Evolutionary conservation across 352 stramenopile species (phyloP).

Genomic region (Globisporangium acanthophoron): DNA sequence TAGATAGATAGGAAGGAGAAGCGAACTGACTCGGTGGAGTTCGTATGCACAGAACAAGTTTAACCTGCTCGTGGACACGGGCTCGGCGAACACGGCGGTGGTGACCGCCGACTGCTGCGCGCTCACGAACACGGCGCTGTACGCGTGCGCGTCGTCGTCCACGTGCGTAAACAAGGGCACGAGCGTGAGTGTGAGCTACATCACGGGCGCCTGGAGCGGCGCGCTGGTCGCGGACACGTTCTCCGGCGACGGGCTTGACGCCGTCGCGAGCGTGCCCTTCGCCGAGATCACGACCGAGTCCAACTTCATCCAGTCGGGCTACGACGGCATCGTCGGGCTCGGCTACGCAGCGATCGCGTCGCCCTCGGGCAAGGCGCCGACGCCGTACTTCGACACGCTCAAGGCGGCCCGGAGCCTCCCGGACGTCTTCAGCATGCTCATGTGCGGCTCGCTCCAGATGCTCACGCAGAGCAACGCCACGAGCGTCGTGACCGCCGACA

Average conservation of each 20-base stretch:
- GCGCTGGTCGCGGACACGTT: constrained; percentile 64
- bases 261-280: constrained; percentile 47
- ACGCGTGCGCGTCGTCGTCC: constrained; percentile 57
- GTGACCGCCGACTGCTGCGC: constrained; percentile 75
- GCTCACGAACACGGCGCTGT: constrained; percentile 50
- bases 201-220: constrained; percentile 68
- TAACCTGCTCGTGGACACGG: constrained; percentile 72
- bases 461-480: constrained; percentile 37
- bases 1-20: too few relatives aligned
- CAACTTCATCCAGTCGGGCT: constrained; percentile 67
- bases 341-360: constrained; percentile 60
- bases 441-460: constrained; percentile 73
- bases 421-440: constrained; percentile 67
- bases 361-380: constrained; percentile 31
- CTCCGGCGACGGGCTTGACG: constrained; percentile 43
- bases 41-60: constrained; percentile 34
- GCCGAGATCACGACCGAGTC: constrained; percentile 47
- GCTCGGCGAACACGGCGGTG: constrained; percentile 74
- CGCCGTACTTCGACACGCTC: constrained; percentile 64
- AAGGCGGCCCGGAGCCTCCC: constrained; percentile 21
- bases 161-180: constrained; percentile 41
- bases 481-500: constrained; percentile 13
- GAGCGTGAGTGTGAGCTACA: constrained; percentile 64
- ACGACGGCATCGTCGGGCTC: constrained; percentile 73
- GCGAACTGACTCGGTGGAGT: not conserved